A percentile compares a stretch with the other conserved stretches of the same genome.
These are phyloP conservation scores for Thymus quinquecostatus DNA, from an alignment of 257 asterid species.

Conservation along the genomic window DNA sequence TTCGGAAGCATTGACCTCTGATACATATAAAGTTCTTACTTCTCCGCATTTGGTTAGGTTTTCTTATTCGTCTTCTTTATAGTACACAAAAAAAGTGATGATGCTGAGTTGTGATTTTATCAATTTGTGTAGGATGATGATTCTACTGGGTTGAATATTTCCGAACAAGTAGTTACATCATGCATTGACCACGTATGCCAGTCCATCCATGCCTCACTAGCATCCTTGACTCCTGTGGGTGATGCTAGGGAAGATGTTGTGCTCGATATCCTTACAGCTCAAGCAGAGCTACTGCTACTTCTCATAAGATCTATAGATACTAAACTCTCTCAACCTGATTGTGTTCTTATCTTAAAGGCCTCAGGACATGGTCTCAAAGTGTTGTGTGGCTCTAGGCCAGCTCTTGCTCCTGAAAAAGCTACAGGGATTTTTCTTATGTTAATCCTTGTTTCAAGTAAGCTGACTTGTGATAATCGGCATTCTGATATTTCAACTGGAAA, in stretches of 20 bases:
- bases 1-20: not conserved
- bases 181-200: slow-evolving; percentile 63
- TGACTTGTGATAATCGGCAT: slow-evolving; percentile 38
- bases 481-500: slow-evolving; percentile 31
- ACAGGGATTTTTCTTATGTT: slow-evolving; percentile 60
- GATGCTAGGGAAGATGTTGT: slow-evolving; percentile 48
- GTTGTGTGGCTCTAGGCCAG: slow-evolving; percentile 50
- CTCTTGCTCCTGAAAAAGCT: slow-evolving; percentile 47
- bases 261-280: slow-evolving; percentile 70
- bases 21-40: not conserved
- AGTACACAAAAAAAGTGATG: slow-evolving; percentile 1
- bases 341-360: slow-evolving; percentile 60
- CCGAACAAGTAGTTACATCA: slow-evolving; percentile 58
- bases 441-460: slow-evolving; percentile 60
- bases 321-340: slow-evolving; percentile 41
- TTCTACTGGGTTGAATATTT: slow-evolving; percentile 50
- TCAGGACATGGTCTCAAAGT: slow-evolving; percentile 77
- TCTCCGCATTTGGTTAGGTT: not conserved
- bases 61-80: slow-evolving; percentile 2
- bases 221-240: slow-evolving; percentile 50
- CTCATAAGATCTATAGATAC: slow-evolving; percentile 52
- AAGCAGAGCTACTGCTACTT: slow-evolving; percentile 71
- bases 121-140: slow-evolving; percentile 61
- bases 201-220: slow-evolving; percentile 59
- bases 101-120: slow-evolving; percentile 31